Evolutionary conservation across 148 eudicot species (phyloP), one percentile per base, ranked within the genome.

Genomic region (Amaranthus cruentus): DNA sequence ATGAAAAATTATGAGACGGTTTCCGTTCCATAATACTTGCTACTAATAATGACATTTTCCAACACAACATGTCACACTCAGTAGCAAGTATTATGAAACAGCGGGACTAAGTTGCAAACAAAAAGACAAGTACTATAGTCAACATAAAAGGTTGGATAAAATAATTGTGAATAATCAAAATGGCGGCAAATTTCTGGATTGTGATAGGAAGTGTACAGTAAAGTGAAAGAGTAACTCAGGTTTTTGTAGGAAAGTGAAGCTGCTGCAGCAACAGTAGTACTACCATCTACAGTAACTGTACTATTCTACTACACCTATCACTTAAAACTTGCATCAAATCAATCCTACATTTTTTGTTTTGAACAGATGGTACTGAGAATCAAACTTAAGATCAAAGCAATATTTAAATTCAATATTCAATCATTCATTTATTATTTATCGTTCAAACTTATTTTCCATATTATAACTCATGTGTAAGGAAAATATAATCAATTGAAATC

Each of bases 121-220:
- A 54, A 47, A 4, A 4, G 62, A 52, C 62, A 56, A 73, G 47
- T 52, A 77, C 62, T 74, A 61, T 61, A 69, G 55, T 65, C 28
- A 42, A 63, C 77, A 84, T 81, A 54, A 47, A 76, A 77, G 72
- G 50, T 79, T 57, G 56, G 65, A 72, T 58, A 66, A 21, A 76
- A 9, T 43, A 52, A 58, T 28, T 28, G 38, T 28, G 38, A 28
- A 28, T 52, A 44, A 43, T 64, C 67, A 81, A 48, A 73, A 73
- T 80, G 74, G 61, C 78, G 87, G 89, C 80, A 82, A 62, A 83
- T 71, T 18, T 81, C 38, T 28, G 77, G 81, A 76, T 74, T 69
- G 66, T 78, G 73, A 65, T 55, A 77, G 64, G 55, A 73, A 67
- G 66, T 49, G 38, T 28, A 28, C 38, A 28, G 38, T 28, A 28